Conservation (phyloP, 2,329 filamentous ascomycete species). For the Mycocentrospora acerina region DNA sequence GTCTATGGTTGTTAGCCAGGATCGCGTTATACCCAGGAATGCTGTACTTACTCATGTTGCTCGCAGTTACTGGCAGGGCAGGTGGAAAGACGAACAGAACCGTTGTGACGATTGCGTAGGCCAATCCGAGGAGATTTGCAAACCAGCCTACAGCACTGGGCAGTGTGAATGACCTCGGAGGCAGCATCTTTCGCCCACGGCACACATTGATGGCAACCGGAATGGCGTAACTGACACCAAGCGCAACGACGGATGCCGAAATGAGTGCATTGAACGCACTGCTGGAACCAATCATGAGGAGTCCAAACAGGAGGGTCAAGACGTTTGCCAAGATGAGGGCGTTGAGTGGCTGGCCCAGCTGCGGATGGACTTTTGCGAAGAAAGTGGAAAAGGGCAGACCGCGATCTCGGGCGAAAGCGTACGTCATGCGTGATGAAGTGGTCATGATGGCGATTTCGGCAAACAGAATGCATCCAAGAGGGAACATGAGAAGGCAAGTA, state of each 20-base stretch:
- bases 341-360: constrained; percentile 66
- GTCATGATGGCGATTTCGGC: constrained; percentile 66
- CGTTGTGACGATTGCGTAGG: constrained; percentile 69
- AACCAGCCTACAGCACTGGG: constrained; percentile 59
- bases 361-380: constrained; percentile 63
- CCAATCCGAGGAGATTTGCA: constrained; percentile 61
- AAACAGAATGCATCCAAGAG: constrained; percentile 64
- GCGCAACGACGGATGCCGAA: constrained; percentile 68
- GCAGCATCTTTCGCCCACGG: constrained; percentile 65
- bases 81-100: constrained; percentile 76
- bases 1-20: constrained; percentile 30
- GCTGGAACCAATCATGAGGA: constrained; percentile 67
- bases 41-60: constrained; percentile 64
- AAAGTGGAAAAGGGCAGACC: constrained; percentile 64
- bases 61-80: constrained; percentile 61
- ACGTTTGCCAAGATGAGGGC: constrained; percentile 61
- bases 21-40: not conserved
- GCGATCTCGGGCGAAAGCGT: constrained; percentile 67
- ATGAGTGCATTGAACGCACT: constrained; percentile 73
- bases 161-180: constrained; percentile 59
- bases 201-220: constrained; percentile 70
- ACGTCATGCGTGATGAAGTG: constrained; percentile 66
- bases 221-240: constrained; percentile 73
- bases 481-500: constrained; percentile 67
- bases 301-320: constrained; percentile 67